Percentiles rank a stretch among this genome's conserved stretches.
Evolutionary conservation across 2,329 filamentous ascomycete genomes (phyloP).

Genomic region (Tolypocladium paradoxum): DNA sequence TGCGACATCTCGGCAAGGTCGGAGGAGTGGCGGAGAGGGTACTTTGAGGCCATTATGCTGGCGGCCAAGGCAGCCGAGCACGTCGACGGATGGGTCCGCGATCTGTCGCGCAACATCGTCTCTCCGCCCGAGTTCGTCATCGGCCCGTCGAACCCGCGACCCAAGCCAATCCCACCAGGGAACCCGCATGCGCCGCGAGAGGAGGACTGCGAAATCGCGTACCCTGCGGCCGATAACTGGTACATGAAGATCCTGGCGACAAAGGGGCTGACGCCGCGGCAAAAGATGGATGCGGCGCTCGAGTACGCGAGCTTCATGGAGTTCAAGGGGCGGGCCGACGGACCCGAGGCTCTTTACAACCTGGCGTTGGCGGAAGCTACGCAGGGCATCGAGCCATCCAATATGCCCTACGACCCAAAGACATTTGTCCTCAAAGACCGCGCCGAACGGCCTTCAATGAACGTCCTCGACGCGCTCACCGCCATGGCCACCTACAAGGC

Average conservation of each 20-base stretch:
- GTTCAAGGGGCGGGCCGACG: constrained; percentile 56
- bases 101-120: constrained; percentile 53
- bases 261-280: constrained; percentile 64
- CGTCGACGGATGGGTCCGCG: constrained; percentile 67
- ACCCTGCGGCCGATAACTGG: constrained; percentile 59
- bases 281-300: constrained; percentile 71
- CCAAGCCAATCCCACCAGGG: constrained; percentile 58
- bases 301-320: constrained; percentile 80
- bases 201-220: constrained; percentile 63
- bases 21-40: constrained; percentile 77
- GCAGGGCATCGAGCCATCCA: constrained; percentile 34
- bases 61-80: constrained; percentile 69
- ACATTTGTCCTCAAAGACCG: constrained; percentile 55
- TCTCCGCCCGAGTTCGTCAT: constrained; percentile 66
- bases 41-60: constrained; percentile 72
- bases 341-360: constrained; percentile 60
- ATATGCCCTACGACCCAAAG: constrained; percentile 41
- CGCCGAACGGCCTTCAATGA: constrained; percentile 51
- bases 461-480: constrained; percentile 65
- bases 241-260: constrained; percentile 79
- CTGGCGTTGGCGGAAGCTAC: constrained; percentile 69
- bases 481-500: constrained; percentile 72
- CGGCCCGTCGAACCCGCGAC: constrained; percentile 74
- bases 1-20: constrained; percentile 65
- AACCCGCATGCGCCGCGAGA: constrained; percentile 55